phyloP scores from a whole-genome alignment of 1,139 yeast species.

The Yarrowia galli region DNA sequence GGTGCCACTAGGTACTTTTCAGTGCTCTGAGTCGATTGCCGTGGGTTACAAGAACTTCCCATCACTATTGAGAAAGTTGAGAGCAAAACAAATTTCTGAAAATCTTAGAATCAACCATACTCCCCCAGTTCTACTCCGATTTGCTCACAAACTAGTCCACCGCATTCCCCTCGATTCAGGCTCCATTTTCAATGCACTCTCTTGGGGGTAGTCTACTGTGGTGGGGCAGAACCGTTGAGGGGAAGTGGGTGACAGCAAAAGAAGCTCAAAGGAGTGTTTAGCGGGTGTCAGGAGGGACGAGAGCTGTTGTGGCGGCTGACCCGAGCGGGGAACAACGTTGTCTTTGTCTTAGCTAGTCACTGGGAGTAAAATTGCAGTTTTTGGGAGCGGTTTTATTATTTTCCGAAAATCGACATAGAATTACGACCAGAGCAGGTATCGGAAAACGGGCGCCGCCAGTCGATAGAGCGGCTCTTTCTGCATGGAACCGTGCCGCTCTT shows the following conservation, averaged over 20 bases:
- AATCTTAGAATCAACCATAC: not conserved
- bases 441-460: not conserved
- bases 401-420: too few relatives aligned
- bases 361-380: too few relatives aligned
- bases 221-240: conserved; percentile 7
- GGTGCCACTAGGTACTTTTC: not conserved
- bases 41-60: not conserved
- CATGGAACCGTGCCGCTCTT: not conserved
- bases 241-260: not conserved
- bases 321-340: not conserved
- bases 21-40: not conserved
- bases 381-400: too few relatives aligned
- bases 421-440: too few relatives aligned
- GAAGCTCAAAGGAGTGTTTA: not conserved
- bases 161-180: not conserved
- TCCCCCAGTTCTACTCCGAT: not conserved
- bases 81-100: not conserved
- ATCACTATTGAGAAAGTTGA: not conserved
- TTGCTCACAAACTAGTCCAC: not conserved
- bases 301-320: too few relatives aligned
- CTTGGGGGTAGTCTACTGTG: not conserved
- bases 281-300: conserved; percentile 12
- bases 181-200: not conserved
- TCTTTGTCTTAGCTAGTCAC: not conserved
- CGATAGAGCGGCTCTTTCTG: not conserved